phyloP scores from a whole-genome alignment of 345 rosid species.

The Eucalyptus tenuipes region DNA sequence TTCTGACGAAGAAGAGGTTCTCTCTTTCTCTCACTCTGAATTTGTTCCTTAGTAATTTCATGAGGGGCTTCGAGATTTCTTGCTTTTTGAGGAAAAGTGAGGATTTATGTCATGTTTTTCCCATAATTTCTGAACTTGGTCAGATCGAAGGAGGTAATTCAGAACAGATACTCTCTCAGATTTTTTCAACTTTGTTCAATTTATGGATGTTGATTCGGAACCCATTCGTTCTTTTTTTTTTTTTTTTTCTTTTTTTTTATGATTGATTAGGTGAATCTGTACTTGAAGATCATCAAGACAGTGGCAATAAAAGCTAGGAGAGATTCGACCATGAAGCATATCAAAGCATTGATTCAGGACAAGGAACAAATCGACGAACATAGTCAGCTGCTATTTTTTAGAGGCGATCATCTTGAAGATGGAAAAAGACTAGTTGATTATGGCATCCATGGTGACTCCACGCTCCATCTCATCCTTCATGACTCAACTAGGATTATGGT shows the following conservation, averaged over 20 bases:
- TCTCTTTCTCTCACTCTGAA: background rate
- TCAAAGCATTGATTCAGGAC: slow-evolving; percentile 13
- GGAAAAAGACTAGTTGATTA: background rate
- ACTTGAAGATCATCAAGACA: slow-evolving; percentile 14
- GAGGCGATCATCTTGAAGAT: slow-evolving; percentile 3
- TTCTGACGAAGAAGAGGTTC: background rate
- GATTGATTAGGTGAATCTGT: slow-evolving; percentile 7
- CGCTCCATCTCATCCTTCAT: background rate
- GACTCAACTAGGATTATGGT: background rate
- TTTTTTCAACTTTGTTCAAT: background rate
- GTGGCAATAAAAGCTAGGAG: background rate
- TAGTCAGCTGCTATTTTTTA: background rate
- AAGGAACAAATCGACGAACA: slow-evolving; percentile 4
- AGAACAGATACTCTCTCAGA: background rate
- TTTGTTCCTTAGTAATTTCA: background rate
- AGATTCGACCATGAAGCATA: slow-evolving; percentile 1
- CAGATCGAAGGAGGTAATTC: background rate
- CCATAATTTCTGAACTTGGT: background rate
- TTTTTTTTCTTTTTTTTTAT: background rate
- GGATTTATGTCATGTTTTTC: background rate
- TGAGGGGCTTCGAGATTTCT: background rate
- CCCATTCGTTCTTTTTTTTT: background rate
- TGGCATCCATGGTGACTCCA: background rate
- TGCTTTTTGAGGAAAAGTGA: background rate
- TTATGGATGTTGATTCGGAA: background rate